phyloP scores from a whole-genome alignment of 1,284 basidiomycete genomes.

The Boletus mariae region DNA sequence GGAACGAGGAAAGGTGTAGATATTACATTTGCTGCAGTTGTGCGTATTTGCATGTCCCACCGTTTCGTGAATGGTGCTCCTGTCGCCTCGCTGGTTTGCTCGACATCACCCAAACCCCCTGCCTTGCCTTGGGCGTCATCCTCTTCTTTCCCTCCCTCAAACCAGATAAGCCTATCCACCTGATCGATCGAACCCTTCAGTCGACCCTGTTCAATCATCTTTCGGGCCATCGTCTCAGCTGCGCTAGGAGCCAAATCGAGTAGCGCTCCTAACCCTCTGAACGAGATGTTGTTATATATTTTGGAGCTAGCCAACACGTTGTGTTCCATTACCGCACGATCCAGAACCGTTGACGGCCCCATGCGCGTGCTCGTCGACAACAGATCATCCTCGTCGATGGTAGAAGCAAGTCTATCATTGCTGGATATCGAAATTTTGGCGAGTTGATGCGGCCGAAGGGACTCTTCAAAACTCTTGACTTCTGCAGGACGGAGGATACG shows the following conservation, averaged over 20 bases:
- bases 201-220: conserved; percentile 95
- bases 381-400: conserved; percentile 52
- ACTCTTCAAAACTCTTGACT: conserved; percentile 85
- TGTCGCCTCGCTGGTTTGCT: conserved; percentile 79
- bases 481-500: conserved; percentile 90
- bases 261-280: conserved; percentile 80
- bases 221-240: conserved; percentile 90
- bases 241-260: conserved; percentile 83
- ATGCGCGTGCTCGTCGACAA: conserved; percentile 65
- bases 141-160: conserved; percentile 78
- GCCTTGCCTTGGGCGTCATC: conserved; percentile 90
- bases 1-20: not conserved
- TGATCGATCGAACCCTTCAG: conserved; percentile 91
- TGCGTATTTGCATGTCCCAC: conserved; percentile 87
- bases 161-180: conserved; percentile 89
- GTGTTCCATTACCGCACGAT: conserved; percentile 97
- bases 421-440: conserved; percentile 83
- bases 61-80: conserved; percentile 85
- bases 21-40: conserved; percentile 78
- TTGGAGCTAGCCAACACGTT: conserved; percentile 94
- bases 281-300: conserved; percentile 94
- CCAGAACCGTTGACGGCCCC: conserved; percentile 92
- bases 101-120: conserved; percentile 85
- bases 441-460: conserved; percentile 88
- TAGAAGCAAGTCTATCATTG: conserved; percentile 70